These are phyloP conservation scores for Parascedosporium putredinis DNA, from an alignment of 2,329 filamentous ascomycete species.

Conservation along the genomic window DNA sequence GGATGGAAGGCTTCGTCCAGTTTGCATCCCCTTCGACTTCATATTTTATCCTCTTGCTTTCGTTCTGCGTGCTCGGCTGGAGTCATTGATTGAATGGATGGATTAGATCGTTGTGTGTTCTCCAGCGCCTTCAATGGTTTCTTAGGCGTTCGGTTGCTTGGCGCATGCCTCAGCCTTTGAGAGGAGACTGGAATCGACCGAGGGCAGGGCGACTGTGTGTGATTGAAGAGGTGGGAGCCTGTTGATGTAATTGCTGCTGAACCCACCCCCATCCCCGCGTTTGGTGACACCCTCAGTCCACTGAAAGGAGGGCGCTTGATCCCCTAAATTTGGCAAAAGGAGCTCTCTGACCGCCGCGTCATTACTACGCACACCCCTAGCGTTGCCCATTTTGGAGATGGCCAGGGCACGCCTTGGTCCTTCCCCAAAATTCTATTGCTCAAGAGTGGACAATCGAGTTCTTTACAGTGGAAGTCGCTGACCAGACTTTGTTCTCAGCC, in stretches of 20 bases:
- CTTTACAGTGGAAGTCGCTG: background rate
- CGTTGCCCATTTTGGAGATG: background rate
- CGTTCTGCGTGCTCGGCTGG: too few species aligned
- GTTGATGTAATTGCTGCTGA: constrained; percentile 10
- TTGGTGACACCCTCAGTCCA: constrained; percentile 4
- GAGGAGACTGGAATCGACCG: too few species aligned
- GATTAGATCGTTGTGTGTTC: too few species aligned
- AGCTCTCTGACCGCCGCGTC: constrained; percentile 7
- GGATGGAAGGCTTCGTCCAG: too few species aligned
- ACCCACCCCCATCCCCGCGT: constrained; percentile 10
- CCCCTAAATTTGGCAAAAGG: background rate
- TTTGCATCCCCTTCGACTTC: too few species aligned
- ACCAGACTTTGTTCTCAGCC: background rate
- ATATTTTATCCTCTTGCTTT: too few species aligned
- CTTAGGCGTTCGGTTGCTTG: too few species aligned
- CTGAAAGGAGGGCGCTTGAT: too few species aligned
- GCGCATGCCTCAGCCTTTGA: too few species aligned
- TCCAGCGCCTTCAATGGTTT: too few species aligned
- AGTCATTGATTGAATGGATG: too few species aligned
- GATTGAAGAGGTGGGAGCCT: constrained; percentile 2
- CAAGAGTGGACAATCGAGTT: too few species aligned
- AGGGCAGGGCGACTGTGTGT: background rate
- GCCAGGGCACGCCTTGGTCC: background rate
- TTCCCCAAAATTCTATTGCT: background rate
- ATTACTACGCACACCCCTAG: constrained; percentile 5